Base-by-base conservation (phyloP, 371 early-diverging fungal species). In the Apophysomyces trapeziformis region DNA sequence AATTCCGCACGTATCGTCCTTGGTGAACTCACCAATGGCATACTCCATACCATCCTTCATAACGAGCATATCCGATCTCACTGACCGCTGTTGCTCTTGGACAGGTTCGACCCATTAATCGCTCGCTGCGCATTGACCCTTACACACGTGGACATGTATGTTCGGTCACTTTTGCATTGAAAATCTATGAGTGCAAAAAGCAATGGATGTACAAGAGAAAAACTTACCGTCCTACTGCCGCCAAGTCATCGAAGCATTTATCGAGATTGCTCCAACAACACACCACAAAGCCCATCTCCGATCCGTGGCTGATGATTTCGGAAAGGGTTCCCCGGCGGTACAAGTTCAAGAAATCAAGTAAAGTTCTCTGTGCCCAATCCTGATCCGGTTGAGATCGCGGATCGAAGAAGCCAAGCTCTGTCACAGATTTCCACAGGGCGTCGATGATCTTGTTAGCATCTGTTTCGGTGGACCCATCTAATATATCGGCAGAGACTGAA, bases 361-460 rank as follows among this genome's bases (percentile, higher is more conserved):
- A 26, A 26, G 32, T 26, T 26, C 32, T 26, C 32, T 26, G 32
- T 26, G 32, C 32, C 32, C 32, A 26, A 26, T 26, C 45, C 9
- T 45, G 11, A 11, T 65, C 58, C 13, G 36, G 36, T 5, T 58
- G 21, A 2, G 57, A 37, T 8, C 18, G 32, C 12, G 65, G 65
- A 50, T 65, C 32, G 18, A 58, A 65, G 39, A 57, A 65, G 14
- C 65, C 65, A 9, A 44, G 39, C 16, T 45, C 59, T n/a, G 65
- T 58, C 18, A 65, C 41, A n/a, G 58, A 21, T 16, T 58, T 41
- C 57, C 58, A 65, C 4, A 65, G 36, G 12, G 58, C 38, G 41
- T 57, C 44, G 11, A 58, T 35, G 2, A 44, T 37, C n/a, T 65
- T 38, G 35, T 58, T 44, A 13, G 32, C 45, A n/a, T 26, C 32